Evolutionary conservation across 306 rosid genomes (phyloP), one percentile per base, ranked within the genome.

Genomic region (Pachyrhizus erosus): DNA sequence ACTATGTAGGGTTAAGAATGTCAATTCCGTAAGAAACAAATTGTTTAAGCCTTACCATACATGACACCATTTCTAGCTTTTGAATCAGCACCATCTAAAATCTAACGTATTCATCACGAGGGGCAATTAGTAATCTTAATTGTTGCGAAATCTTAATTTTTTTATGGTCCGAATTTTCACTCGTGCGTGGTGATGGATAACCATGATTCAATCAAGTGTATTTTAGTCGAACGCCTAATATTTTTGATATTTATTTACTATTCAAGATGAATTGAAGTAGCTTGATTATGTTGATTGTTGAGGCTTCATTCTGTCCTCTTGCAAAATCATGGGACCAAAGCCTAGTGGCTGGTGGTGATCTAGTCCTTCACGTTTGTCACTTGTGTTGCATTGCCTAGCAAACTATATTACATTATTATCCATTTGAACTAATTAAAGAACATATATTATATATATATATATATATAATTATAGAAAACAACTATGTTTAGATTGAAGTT

Each of bases 281-380:
- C 70, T 20, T 58, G 64, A 57, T 42, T 70, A 21, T 8, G 51
- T 45, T 71, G 84, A 80, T 65, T 20, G 27, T n/a, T 29, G 48
- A 20, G 64, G 18, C 24, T 13, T 14, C 13, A 7, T 62, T 23
- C 1, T 27, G 26, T 60, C 52, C 20, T 33, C 5, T 20, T 73
- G 46, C 33, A 33, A 73, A 52, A 18, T 54, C 37, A 74, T 17
- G 34, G 1, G 4, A 31, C 34, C 34, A 31, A 31, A n/a, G n/a
- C n/a, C n/a, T n/a, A n/a, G n/a, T n/a, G n/a, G n/a, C n/a, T n/a
- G n/a, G n/a, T n/a, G n/a, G n/a, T n/a, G n/a, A n/a, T n/a, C n/a
- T 45, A 33, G 21, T 81, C 23, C 84, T 33, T 24, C 80, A 73
- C 75, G 85, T 64, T 34, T 81, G 67, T 74, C 21, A 26, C 12